A percentile compares a stretch with the other conserved stretches of the same genome.
Evolutionary conservation across 371 early-diverging fungal genomes (phyloP).

Genomic region (Apophysomyces trapeziformis): DNA sequence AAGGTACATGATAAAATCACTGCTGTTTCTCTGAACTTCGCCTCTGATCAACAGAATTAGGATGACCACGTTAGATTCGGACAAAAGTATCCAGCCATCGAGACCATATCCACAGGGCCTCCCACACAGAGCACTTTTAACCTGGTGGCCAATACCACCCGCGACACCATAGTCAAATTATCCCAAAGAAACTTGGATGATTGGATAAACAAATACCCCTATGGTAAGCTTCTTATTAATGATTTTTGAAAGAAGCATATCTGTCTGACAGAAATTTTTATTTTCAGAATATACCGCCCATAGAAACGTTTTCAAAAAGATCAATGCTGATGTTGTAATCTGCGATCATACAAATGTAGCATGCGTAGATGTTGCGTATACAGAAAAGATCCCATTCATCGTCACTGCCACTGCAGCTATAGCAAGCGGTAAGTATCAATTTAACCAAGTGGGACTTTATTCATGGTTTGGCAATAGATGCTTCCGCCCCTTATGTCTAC

Average conservation of each 20-base stretch:
- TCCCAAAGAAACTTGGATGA: too few species aligned
- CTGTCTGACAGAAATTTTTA: too few species aligned
- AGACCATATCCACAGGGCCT: slow-evolving; percentile 16
- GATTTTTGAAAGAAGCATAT: too few species aligned
- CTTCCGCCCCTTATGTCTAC: slow-evolving; percentile 30
- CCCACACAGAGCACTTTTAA: not conserved
- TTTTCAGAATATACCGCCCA: slow-evolving; percentile 6
- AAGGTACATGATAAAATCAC: not conserved
- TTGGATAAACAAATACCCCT: too few species aligned
- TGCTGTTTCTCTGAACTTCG: not conserved
- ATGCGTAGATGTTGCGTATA: slow-evolving; percentile 14
- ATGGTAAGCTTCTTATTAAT: too few species aligned
- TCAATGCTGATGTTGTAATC: slow-evolving; percentile 15
- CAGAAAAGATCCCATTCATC: slow-evolving; percentile 13
- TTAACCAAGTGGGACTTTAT: too few species aligned
- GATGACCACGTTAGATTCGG: slow-evolving; percentile 24
- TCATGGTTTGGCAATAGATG: slow-evolving; percentile 13
- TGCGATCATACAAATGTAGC: slow-evolving; percentile 14
- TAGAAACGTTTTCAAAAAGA: slow-evolving; percentile 2
- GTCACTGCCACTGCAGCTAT: not conserved
- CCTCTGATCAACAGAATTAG: slow-evolving; percentile 13
- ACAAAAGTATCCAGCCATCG: slow-evolving; percentile 19
- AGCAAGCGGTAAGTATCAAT: too few species aligned
- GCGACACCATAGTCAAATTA: too few species aligned
- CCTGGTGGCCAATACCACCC: too few species aligned